These are phyloP conservation scores for Taxillus chinensis DNA, from an alignment of 164 flowering plant genomes.

Conservation along the genomic window DNA sequence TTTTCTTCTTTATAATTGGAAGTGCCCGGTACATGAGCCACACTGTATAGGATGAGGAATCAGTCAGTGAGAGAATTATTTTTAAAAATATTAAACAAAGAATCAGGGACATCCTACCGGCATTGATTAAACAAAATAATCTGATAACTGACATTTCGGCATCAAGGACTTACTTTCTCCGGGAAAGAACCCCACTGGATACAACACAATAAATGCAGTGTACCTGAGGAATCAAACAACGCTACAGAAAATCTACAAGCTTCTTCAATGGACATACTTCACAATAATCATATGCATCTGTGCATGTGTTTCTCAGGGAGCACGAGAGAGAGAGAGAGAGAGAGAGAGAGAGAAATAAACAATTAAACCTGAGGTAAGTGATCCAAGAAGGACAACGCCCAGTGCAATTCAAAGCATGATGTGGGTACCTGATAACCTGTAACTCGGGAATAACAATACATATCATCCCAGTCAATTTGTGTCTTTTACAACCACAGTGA, in stretches of 20 bases:
- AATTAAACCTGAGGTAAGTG: conserved; percentile 51
- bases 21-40: conserved; percentile 83
- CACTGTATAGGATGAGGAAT: conserved; percentile 35
- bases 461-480: not conserved
- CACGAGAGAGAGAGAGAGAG: not conserved
- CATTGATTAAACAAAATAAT: not conserved
- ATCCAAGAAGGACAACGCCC: conserved; percentile 62
- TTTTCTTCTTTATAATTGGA: conserved; percentile 55
- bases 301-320: not conserved
- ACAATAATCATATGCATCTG: not conserved
- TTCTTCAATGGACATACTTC: not conserved
- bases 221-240: conserved; percentile 36
- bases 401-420: conserved; percentile 56
- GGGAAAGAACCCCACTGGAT: conserved; percentile 56
- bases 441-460: not conserved
- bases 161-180: conserved; percentile 72
- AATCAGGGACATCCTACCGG: not conserved
- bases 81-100: not conserved
- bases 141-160: not conserved
- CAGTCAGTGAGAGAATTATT: not conserved
- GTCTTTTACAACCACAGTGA: not conserved
- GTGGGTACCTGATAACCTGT: conserved; percentile 77
- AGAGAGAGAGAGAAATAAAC: not conserved
- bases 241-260: not conserved
- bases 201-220: conserved; percentile 71